phyloP scores from a whole-genome alignment of 2,329 filamentous ascomycete genomes.

The Colletotrichum musicola region DNA sequence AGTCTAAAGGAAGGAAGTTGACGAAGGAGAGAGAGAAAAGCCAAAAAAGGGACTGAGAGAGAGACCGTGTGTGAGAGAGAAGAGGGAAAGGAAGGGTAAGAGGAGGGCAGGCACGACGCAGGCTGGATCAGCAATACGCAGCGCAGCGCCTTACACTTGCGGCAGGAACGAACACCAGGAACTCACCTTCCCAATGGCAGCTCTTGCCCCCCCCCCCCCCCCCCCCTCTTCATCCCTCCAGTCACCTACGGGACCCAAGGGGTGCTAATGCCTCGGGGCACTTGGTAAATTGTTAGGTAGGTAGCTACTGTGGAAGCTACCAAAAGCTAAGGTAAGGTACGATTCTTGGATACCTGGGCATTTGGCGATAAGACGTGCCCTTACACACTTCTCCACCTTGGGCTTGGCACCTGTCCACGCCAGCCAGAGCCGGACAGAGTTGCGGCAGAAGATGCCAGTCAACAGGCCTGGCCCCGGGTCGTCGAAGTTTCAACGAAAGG shows the following conservation, averaged over 20 bases:
- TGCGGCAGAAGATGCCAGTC: slow-evolving; percentile 8
- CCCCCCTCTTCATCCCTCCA: neutral
- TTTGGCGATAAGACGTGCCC: slow-evolving; percentile 24
- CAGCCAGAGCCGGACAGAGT: slow-evolving; percentile 20
- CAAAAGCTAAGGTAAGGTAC: no score
- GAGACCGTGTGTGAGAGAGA: no score
- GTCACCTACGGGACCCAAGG: no score
- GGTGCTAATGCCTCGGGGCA: no score
- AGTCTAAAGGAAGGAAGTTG: no score
- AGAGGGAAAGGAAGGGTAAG: neutral
- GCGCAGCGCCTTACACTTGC: neutral
- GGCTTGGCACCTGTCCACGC: slow-evolving; percentile 25
- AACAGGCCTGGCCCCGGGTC: slow-evolving; percentile 24
- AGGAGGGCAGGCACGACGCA: neutral
- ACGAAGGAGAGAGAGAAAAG: no score
- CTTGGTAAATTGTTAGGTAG: no score
- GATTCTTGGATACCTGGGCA: no score
- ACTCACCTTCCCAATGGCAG: neutral
- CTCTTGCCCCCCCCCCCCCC: slow-evolving; percentile 10
- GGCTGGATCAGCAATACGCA: neutral
- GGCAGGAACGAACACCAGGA: neutral
- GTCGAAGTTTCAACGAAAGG: slow-evolving; percentile 24
- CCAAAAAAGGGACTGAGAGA: no score
- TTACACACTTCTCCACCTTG: neutral
- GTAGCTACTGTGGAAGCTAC: no score